Evolutionary conservation across 2,329 filamentous ascomycete genomes (phyloP), one percentile per base, ranked within the genome.

Genomic region (Clonostachys byssicola): DNA sequence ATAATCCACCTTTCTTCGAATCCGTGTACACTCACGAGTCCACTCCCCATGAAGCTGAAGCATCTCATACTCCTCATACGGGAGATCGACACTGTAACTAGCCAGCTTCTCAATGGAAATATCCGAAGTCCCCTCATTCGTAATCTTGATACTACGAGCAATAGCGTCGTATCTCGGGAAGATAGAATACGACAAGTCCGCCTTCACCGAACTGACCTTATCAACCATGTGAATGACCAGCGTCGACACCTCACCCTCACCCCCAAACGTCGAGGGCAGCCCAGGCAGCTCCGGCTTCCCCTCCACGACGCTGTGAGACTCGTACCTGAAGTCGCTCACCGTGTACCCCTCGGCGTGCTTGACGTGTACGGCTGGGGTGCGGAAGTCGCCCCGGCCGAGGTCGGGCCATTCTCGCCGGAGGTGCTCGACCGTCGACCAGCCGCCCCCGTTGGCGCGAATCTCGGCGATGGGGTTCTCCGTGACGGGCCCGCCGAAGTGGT

Each of bases 341-440:
- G 80, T 83, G 49, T 80, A 73, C 33, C 81, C 82, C 14, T 72
- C 72, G 2, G 74, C 65, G 54, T 86, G 81, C 46, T 72, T 70
- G 53, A 86, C 80, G 36, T 78, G 75, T 12, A 86, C 71, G 0
- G 83, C 82, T 0, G 83, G 83, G 4, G 75, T 64, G 5, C 83
- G 74, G 52, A 83, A 81, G 56, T 86, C 83, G 14, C 81, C 81
- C 8, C 81, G 73, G 1, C 83, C 82, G 5, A 81, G 65, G 49
- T 86, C 82, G 2, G 83, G 83, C 46, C 83, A 85, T 56, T 86
- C 83, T 30, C 83, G 75, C 14, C 78, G 73, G 14, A 74, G 58
- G 40, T 77, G 79, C 12, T 73, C 74, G 35, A 73, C 60, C 43
- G 69, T 57, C 34, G 72, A 64, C 82, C 82, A 86, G 41, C 83